These are phyloP conservation scores for Perilla frutescens DNA, from an alignment of 257 asterid genomes.

Conservation along the genomic window DNA sequence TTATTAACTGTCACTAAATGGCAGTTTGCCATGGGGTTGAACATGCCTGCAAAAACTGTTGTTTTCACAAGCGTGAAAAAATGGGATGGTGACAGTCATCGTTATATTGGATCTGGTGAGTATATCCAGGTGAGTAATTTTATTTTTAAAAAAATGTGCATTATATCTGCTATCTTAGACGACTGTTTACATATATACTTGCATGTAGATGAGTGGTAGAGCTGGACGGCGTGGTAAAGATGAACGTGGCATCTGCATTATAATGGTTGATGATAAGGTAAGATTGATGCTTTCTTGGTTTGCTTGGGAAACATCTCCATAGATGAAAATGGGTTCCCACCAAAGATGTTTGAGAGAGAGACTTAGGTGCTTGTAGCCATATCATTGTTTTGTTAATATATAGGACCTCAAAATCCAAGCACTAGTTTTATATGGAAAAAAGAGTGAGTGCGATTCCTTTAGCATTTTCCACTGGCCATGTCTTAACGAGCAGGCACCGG, in stretches of 20 bases:
- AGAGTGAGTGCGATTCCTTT: constrained; percentile 5
- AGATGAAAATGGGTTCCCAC: neutral
- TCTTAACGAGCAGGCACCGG: neutral
- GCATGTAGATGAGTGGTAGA: constrained; percentile 96
- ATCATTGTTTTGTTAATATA: constrained; percentile 4
- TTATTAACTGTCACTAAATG: constrained; percentile 29
- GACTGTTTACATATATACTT: constrained; percentile 35
- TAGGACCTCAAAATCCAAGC: neutral
- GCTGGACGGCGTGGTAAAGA: constrained; percentile 99
- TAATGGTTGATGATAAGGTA: constrained; percentile 97
- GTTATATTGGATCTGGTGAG: constrained; percentile 95
- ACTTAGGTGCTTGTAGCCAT: constrained; percentile 24
- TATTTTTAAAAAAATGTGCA: constrained; percentile 4
- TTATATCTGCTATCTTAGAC: constrained; percentile 19
- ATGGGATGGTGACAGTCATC: constrained; percentile 99
- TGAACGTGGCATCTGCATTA: constrained; percentile 90
- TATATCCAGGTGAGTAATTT: constrained; percentile 85
- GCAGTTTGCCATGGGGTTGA: constrained; percentile 98
- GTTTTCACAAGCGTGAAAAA: constrained; percentile 92
- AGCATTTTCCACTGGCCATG: neutral
- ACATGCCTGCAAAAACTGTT: constrained; percentile 99
- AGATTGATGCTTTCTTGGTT: constrained; percentile 11
- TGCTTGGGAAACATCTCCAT: constrained; percentile 5
- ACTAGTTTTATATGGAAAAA: constrained; percentile 1
- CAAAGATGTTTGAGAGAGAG: constrained; percentile 14